A percentile compares a stretch with the other conserved stretches of the same genome.
Conservation (phyloP, 2,329 filamentous ascomycete genomes). For the Pyricularia grisea region DNA sequence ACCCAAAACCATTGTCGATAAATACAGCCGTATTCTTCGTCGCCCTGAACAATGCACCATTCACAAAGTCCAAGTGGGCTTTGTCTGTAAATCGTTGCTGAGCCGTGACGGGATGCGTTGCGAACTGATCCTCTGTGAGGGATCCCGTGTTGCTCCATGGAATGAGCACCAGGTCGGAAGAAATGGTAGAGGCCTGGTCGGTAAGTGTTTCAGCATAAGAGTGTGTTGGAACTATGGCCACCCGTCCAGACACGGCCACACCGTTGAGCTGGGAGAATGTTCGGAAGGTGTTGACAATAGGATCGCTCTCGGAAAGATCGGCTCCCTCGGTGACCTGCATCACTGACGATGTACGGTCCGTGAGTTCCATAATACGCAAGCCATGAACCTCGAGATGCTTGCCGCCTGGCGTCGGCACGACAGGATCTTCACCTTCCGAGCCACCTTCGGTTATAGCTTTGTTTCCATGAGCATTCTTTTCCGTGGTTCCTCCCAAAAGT, state of each 20-base stretch:
- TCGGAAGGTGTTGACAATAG: slow-evolving; percentile 84
- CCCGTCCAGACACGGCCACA: slow-evolving; percentile 70
- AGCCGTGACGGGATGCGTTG: slow-evolving; percentile 27
- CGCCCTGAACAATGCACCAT: slow-evolving; percentile 52
- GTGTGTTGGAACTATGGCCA: slow-evolving; percentile 68
- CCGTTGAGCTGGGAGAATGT: slow-evolving; percentile 81
- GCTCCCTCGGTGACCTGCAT: slow-evolving; percentile 86
- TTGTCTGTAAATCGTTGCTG: slow-evolving; percentile 52
- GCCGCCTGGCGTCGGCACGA: slow-evolving; percentile 16
- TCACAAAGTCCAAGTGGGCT: slow-evolving; percentile 66
- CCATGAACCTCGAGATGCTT: slow-evolving; percentile 67
- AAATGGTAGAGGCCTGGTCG: slow-evolving; percentile 58
- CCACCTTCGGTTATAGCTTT: background rate
- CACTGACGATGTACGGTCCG: slow-evolving; percentile 86
- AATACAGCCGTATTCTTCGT: slow-evolving; percentile 67
- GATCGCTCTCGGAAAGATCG: slow-evolving; percentile 60
- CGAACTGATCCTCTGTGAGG: slow-evolving; percentile 54
- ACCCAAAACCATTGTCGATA: slow-evolving; percentile 52
- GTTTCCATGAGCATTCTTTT: slow-evolving; percentile 8
- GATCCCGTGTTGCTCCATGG: slow-evolving; percentile 84
- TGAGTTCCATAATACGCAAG: slow-evolving; percentile 76
- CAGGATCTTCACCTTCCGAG: slow-evolving; percentile 7
- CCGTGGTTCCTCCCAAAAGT: slow-evolving; percentile 45
- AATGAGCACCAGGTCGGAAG: slow-evolving; percentile 67
- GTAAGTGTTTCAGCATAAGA: slow-evolving; percentile 72